Evolutionary conservation across 2,329 filamentous ascomycete species (phyloP).

Genomic region (Diaporthe humulicola): DNA sequence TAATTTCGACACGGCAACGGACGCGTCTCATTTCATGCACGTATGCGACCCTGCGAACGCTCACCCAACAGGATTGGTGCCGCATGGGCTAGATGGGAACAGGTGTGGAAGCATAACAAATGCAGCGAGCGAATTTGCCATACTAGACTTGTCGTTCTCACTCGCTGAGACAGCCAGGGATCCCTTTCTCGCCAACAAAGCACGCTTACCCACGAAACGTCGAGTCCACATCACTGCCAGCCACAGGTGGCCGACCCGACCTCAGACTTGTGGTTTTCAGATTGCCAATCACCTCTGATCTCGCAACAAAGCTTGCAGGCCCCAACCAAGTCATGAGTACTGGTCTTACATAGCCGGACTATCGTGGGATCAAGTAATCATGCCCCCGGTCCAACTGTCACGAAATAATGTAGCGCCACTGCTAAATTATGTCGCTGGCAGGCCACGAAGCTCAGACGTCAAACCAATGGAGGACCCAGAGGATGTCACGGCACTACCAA

Average conservation of each 20-base stretch:
- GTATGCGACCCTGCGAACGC: constrained; percentile 1
- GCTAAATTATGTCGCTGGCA: constrained; percentile 32
- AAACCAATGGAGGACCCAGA: constrained; percentile 40
- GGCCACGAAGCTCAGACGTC: constrained; percentile 20
- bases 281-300: neutral
- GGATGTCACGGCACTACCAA: constrained; percentile 44
- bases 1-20: constrained; percentile 12
- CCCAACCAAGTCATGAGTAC: neutral
- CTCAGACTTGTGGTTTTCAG: neutral
- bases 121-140: neutral
- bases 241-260: neutral
- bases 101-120: neutral
- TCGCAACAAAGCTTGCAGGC: neutral
- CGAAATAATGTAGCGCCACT: constrained; percentile 6
- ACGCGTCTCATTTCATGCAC: constrained; percentile 24
- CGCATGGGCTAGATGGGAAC: neutral
- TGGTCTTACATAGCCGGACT: constrained; percentile 5
- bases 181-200: neutral
- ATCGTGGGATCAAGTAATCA: neutral
- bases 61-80: neutral
- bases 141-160: neutral
- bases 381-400: neutral
- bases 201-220: neutral
- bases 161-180: neutral
- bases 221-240: neutral